A percentile compares a stretch with the other conserved stretches of the same genome.
phyloP scores from a whole-genome alignment of 169 alveolate species.

The Eimeria acervulina region DNA sequence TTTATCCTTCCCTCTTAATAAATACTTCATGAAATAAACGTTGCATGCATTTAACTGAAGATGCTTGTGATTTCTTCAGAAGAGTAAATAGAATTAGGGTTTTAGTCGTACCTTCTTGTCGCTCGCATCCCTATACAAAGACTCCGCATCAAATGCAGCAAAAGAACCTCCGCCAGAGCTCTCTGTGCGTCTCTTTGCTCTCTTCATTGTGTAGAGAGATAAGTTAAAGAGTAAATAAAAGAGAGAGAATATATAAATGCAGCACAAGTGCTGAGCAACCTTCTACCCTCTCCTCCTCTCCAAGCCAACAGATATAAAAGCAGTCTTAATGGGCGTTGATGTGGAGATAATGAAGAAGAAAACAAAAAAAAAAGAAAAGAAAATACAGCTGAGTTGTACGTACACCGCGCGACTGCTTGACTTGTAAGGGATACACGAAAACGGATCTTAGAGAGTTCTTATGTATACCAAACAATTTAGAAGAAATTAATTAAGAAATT shows the following conservation, averaged over 20 bases:
- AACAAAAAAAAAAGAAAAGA: not conserved
- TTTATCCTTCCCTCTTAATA: not conserved
- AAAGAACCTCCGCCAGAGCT: not conserved
- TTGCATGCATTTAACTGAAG: too few species aligned
- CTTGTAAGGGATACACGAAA: not conserved
- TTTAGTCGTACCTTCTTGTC: not conserved
- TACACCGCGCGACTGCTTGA: not conserved
- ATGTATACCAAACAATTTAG: not conserved
- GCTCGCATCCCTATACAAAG: constrained; percentile 14
- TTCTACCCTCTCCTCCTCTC: too few species aligned
- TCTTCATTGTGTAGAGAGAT: not conserved
- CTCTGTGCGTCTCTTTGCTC: constrained; percentile 2
- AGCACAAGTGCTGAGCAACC: too few species aligned
- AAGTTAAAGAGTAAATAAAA: too few species aligned
- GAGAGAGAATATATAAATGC: too few species aligned
- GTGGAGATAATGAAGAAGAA: not conserved
- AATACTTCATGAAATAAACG: too few species aligned
- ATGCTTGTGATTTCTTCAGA: too few species aligned
- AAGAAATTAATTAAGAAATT: not conserved
- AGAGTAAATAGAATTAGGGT: too few species aligned
- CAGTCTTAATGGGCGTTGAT: not conserved
- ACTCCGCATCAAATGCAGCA: constrained; percentile 17
- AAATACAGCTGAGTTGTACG: not conserved
- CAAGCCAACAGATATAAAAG: not conserved
- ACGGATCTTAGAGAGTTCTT: too few species aligned